Percentiles rank a stretch among this genome's conserved stretches.
Evolutionary conservation across 805 yeast species (phyloP).

Genomic region (Deakozyma indianensis): DNA sequence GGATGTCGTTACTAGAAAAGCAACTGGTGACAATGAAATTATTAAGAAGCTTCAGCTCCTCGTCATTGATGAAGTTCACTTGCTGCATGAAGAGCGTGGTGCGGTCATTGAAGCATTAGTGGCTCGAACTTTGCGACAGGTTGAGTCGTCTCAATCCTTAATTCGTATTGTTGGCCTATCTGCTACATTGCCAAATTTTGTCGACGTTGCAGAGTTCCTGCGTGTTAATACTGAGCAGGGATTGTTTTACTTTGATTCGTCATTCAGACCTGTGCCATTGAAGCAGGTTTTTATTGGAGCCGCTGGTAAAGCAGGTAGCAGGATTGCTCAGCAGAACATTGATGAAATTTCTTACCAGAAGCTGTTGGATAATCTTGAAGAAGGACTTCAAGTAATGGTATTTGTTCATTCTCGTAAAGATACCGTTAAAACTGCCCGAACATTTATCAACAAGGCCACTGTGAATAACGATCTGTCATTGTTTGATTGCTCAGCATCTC

Average conservation of each 20-base stretch:
- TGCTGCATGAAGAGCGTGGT: constrained; percentile 95
- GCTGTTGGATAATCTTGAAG: constrained; percentile 44
- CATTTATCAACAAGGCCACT: constrained; percentile 54
- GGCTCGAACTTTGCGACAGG: constrained; percentile 88
- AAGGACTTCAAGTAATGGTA: constrained; percentile 86
- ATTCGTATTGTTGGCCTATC: constrained; percentile 88
- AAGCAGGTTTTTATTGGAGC: constrained; percentile 82
- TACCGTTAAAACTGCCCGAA: constrained; percentile 69
- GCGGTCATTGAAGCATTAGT: constrained; percentile 92
- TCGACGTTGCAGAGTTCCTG: constrained; percentile 88
- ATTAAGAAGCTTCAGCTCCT: constrained; percentile 72
- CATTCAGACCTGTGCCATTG: constrained; percentile 87
- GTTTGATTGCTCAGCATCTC: constrained; percentile 41
- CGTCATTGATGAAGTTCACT: constrained; percentile 92
- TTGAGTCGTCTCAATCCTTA: constrained; percentile 86
- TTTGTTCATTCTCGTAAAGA: constrained; percentile 94
- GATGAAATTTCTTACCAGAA: constrained; percentile 70
- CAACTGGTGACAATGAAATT: constrained; percentile 75
- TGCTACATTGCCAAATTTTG: constrained; percentile 82
- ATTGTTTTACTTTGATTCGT: constrained; percentile 85
- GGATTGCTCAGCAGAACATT: constrained; percentile 42
- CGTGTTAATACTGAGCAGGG: constrained; percentile 79
- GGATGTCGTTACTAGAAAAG: constrained; percentile 95
- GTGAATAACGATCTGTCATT: constrained; percentile 38
- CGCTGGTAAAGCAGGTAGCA: constrained; percentile 65